Evolutionary conservation across 306 rosid species (phyloP), one percentile per base, ranked within the genome.

Genomic region (Quercus ilex): DNA sequence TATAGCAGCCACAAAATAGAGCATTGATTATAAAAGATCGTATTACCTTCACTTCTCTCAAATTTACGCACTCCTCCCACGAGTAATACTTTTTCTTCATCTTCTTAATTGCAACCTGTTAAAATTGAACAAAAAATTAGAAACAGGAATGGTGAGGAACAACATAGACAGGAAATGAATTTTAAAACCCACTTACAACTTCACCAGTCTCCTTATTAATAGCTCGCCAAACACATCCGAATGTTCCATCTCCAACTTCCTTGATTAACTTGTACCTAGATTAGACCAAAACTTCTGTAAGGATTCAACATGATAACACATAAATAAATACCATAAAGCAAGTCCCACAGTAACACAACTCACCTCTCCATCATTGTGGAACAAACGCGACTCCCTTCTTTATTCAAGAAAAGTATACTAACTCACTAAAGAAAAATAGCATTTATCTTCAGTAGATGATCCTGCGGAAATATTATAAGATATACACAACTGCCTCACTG

Each of bases 181-280:
- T 25, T 52, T 35, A 69, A 77, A 84, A 51, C 62, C 82, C 28
- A 88, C 97, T 91, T 87, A 96, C 99, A 84, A 91, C 96, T 93
- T 96, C 98, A 71, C 98, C 99, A 71, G 93, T 89, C 81, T 89
- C 93, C 92, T 89, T 96, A 81, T 87, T 83, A 53, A 96, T 88
- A 73, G 98, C 99, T 80, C 98, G 84, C 99, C 99, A 96, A 41
- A 96, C 99, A 85, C 87, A 88, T 76, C 99, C 99, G 83, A 93
- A 96, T 15, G 99, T 90, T 74, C 99, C 99, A 86, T 96, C 92
- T 84, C 99, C 99, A 63, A 96, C 99, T 88, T 96, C 99, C 90
- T 96, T 96, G 80, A 93, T 96, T 88, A 96, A 82, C 83, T 82
- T 90, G 88, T 91, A 96, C 91, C 99, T 95, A 67, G 18, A 38